Conservation (phyloP, 257 asterid genomes). For the Paulownia fortunei region DNA sequence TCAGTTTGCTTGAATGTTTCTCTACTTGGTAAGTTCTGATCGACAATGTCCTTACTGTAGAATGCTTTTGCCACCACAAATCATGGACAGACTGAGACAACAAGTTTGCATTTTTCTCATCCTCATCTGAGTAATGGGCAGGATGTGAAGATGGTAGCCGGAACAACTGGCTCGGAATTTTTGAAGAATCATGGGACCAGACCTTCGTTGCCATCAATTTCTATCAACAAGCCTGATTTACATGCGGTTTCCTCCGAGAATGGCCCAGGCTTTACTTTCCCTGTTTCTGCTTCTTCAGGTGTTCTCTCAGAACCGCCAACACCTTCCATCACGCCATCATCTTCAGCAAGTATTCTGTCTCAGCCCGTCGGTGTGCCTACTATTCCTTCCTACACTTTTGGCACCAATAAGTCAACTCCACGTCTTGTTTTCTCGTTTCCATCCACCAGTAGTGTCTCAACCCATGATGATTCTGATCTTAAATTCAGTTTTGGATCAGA, state of each 20-base stretch:
- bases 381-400: conserved; percentile 71
- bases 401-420: conserved; percentile 49
- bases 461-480: conserved; percentile 50
- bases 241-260: conserved; percentile 46
- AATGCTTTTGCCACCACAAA: conserved; percentile 34
- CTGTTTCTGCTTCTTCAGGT: conserved; percentile 62
- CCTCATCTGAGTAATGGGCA: conserved; percentile 50
- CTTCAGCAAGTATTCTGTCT: conserved; percentile 37
- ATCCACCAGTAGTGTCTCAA: conserved; percentile 51
- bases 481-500: conserved; percentile 82
- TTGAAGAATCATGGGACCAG: conserved; percentile 53
- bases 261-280: conserved; percentile 75
- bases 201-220: conserved; percentile 60
- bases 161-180: conserved; percentile 37
- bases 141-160: conserved; percentile 34
- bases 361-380: conserved; percentile 42
- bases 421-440: conserved; percentile 80
- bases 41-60: conserved; percentile 45
- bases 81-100: conserved; percentile 33
- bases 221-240: conserved; percentile 52
- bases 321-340: conserved; percentile 73
- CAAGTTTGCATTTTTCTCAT: conserved; percentile 28
- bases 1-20: conserved; percentile 7
- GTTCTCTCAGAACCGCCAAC: conserved; percentile 83
- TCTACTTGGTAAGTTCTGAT: background rate